Base-by-base conservation (phyloP, 2,329 filamentous ascomycete species). In the Lachnellula occidentalis region DNA sequence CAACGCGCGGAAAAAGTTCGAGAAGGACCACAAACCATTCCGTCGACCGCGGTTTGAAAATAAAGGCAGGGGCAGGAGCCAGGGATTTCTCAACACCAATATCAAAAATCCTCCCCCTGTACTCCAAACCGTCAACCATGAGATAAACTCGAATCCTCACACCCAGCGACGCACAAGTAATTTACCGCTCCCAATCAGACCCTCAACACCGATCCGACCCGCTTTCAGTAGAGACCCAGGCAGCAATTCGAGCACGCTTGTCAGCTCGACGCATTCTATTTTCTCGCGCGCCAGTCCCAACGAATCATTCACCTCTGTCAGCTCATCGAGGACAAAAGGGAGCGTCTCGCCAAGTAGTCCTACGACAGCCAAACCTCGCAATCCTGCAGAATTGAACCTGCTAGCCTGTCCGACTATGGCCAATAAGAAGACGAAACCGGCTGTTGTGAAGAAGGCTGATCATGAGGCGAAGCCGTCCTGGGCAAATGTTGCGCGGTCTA, bases 281-380 rank as follows among this genome's bases (percentile, higher is more conserved):
- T 62, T 62, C n/a, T 63, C 61, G 5, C 37, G 34, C 19, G 34
- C 41, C 15, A 60, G 60, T 37, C 19, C 48, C 4, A 52, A 58
- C 27, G 60, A 59, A 8, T 59, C 61, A 17, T 34, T 54, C 5
- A 63, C 55, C 34, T 58, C 61, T 8, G 58, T 57, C 4, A 54
- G 56, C 12, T 53, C 51, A n/a, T 45, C 42, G 3, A 42, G 41
- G 17, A 19, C 49, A 45, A 2, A 55, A 9, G 49, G 56, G 27
- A 61, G 51, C 42, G 48, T 42, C 24, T 60, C 56, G 17, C 57
- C 61, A 9, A 55, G 42, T 5, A 64, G 61, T 51, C 59, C 59
- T 2, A 43, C n/a, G 5, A 21, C n/a, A 34, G 17, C 19, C 12
- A 55, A 53, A 48, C 51, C 51, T 8, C 17, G 48, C 7, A n/a